Evolutionary conservation across 495 filamentous ascomycete species (phyloP).

Genomic region (Penicillium simplicissimum): DNA sequence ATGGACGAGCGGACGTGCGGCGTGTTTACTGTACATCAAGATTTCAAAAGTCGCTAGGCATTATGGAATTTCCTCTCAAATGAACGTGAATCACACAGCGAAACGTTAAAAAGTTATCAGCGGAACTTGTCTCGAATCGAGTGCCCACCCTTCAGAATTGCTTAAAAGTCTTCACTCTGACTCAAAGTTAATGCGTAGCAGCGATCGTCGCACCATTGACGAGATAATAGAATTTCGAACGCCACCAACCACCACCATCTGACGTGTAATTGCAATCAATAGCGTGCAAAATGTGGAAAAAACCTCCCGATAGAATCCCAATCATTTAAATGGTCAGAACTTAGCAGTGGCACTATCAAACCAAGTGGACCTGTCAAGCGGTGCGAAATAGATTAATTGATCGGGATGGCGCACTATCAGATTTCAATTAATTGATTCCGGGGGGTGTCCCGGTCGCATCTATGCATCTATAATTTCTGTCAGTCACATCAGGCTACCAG

Average conservation of each 20-base stretch:
- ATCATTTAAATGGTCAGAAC: background rate
- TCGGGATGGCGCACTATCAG: conserved; percentile 4
- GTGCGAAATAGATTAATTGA: conserved; percentile 9
- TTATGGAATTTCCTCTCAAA: background rate
- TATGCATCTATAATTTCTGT: background rate
- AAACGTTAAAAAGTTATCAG: background rate
- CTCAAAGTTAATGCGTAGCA: background rate
- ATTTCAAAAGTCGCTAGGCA: conserved; percentile 22
- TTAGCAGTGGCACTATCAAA: background rate
- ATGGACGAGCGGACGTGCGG: conserved; percentile 29
- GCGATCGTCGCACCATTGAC: background rate
- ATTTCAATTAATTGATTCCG: background rate
- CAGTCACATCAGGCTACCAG: background rate
- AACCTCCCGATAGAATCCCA: background rate
- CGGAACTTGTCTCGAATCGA: background rate
- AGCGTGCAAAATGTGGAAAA: background rate
- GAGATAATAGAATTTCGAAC: background rate
- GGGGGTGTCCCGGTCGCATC: conserved; percentile 1
- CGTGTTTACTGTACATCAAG: conserved; percentile 31
- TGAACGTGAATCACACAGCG: background rate
- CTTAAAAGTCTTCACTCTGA: background rate
- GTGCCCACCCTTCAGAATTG: background rate
- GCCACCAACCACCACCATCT: background rate
- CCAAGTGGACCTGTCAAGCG: conserved; percentile 2
- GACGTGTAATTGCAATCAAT: background rate